phyloP scores from a whole-genome alignment of 306 rosid species.

The Acmispon strigosus region DNA sequence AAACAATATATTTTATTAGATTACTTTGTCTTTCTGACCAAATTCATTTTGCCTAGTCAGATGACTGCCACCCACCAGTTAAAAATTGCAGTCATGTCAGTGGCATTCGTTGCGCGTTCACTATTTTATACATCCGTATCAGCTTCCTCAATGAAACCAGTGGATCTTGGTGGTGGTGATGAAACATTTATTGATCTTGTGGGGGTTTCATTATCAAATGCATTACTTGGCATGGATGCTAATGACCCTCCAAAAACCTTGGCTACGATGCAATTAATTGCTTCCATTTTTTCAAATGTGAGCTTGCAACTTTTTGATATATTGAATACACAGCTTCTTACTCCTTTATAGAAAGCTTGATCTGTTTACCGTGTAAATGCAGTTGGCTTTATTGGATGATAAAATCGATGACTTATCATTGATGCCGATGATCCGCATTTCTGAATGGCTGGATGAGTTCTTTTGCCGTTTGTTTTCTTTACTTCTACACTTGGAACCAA shows the following conservation, averaged over 20 bases:
- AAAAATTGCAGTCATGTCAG: slow-evolving; percentile 94
- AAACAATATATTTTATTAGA: slow-evolving; percentile 7
- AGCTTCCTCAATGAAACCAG: slow-evolving; percentile 39
- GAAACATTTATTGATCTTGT: slow-evolving; percentile 65
- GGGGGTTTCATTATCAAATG: slow-evolving; percentile 91
- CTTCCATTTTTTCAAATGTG: slow-evolving; percentile 93
- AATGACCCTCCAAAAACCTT: slow-evolving; percentile 98
- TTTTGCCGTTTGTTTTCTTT: slow-evolving; percentile 92
- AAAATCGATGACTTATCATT: slow-evolving; percentile 58
- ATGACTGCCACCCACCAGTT: slow-evolving; percentile 99
- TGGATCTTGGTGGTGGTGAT: slow-evolving; percentile 52
- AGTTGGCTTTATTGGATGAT: slow-evolving; percentile 89
- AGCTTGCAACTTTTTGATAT: slow-evolving; percentile 29
- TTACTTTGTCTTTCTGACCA: slow-evolving; percentile 38
- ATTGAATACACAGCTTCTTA: slow-evolving; percentile 5
- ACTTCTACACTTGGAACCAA: slow-evolving; percentile 90
- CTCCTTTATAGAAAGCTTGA: slow-evolving; percentile 5
- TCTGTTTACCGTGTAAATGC: slow-evolving; percentile 29
- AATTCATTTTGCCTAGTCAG: slow-evolving; percentile 55
- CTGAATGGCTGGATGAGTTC: slow-evolving; percentile 98
- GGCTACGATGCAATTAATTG: slow-evolving; percentile 98
- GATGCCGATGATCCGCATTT: slow-evolving; percentile 81
- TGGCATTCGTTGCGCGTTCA: slow-evolving; percentile 96
- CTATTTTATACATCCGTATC: slow-evolving; percentile 71
- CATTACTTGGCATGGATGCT: slow-evolving; percentile 98